Conservation (phyloP, 495 filamentous ascomycete species). For the Trichocladium uniseriatum region DNA sequence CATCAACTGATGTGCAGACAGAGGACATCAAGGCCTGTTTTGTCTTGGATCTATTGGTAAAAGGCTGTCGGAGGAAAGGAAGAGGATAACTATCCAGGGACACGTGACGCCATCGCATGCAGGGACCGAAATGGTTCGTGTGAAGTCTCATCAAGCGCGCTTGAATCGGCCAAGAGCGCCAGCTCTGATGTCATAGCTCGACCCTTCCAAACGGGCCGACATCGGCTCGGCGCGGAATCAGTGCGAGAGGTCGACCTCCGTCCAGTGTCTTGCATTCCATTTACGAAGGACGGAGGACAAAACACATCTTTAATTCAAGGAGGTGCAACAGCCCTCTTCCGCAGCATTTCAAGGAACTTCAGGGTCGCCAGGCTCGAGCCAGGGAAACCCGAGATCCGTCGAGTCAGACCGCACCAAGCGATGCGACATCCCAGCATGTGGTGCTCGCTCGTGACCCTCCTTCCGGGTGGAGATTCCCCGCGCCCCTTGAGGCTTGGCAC, state of each 20-base stretch:
- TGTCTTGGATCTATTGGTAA: no score
- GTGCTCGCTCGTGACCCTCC: slow-evolving; percentile 15
- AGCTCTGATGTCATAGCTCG: not conserved
- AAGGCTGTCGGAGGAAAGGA: no score
- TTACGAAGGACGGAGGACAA: no score
- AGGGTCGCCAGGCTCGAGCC: not conserved
- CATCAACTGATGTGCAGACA: no score
- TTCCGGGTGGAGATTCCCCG: slow-evolving; percentile 8
- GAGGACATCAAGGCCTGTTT: no score
- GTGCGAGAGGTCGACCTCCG: not conserved
- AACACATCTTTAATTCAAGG: no score
- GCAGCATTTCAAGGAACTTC: not conserved
- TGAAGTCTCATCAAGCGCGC: not conserved
- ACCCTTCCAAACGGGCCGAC: not conserved
- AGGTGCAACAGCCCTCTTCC: no score
- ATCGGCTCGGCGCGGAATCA: not conserved
- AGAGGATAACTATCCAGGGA: no score
- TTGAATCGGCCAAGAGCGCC: not conserved
- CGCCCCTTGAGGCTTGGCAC: not conserved
- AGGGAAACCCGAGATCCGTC: not conserved
- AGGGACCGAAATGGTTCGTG: not conserved
- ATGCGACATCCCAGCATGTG: slow-evolving; percentile 13
- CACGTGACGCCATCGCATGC: not conserved
- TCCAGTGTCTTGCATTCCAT: no score
- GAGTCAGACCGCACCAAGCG: slow-evolving; percentile 9